Evolutionary conservation across 2,329 filamentous ascomycete species (phyloP).

Genomic region (Epicoccum sorghinum): DNA sequence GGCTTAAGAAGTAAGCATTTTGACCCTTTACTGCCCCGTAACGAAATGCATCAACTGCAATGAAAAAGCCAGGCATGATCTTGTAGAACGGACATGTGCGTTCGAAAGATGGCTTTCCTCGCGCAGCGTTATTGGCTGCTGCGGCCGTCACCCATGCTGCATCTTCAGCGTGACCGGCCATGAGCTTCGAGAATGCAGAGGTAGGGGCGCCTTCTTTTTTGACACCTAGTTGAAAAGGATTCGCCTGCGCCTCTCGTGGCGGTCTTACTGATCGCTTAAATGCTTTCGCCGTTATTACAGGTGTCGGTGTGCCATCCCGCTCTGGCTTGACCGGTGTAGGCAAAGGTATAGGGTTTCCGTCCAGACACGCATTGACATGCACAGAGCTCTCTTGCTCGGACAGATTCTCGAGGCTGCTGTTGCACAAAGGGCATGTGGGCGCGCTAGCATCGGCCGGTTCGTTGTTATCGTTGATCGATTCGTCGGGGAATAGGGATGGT

Average conservation of each 20-base stretch:
- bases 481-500: constrained; percentile 38
- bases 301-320: constrained; percentile 13
- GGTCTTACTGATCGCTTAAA: constrained; percentile 70
- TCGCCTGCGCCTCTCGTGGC: constrained; percentile 79
- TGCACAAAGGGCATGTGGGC: constrained; percentile 77
- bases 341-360: constrained; percentile 74
- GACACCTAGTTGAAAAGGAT: constrained; percentile 69
- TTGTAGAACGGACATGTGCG: constrained; percentile 98
- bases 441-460: constrained; percentile 24
- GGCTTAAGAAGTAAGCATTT: constrained; percentile 93
- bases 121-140: constrained; percentile 74
- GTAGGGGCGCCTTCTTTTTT: constrained; percentile 41
- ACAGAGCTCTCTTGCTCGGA: constrained; percentile 70
- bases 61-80: constrained; percentile 89
- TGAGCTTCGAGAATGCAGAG: constrained; percentile 90
- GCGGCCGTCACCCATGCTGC: constrained; percentile 88
- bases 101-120: constrained; percentile 84
- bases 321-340: constrained; percentile 35
- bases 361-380: constrained; percentile 93
- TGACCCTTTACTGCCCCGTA: constrained; percentile 94
- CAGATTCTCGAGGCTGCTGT: constrained; percentile 63
- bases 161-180: constrained; percentile 91
- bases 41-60: constrained; percentile 94
- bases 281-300: constrained; percentile 53
- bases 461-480: constrained; percentile 19